These are phyloP conservation scores for Citrus unshiu DNA, from an alignment of 345 rosid genomes.

Conservation along the genomic window DNA sequence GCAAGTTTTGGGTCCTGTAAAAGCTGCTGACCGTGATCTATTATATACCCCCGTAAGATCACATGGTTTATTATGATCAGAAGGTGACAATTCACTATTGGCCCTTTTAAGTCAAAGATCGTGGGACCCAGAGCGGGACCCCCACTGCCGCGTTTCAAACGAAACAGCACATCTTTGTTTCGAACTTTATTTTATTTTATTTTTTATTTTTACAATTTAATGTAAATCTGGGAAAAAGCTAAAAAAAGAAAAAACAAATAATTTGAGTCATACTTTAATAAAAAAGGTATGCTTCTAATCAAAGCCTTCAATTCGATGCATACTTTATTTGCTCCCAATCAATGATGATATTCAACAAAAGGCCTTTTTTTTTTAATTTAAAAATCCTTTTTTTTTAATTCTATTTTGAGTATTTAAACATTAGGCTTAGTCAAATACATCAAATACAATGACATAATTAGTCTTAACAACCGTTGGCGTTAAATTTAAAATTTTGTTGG, in stretches of 20 bases:
- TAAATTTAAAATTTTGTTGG: background rate
- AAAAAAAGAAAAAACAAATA: background rate
- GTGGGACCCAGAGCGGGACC: background rate
- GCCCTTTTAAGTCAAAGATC: background rate
- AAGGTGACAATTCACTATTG: background rate
- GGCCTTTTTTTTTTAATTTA: background rate
- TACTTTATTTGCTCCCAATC: background rate
- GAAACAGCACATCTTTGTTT: background rate
- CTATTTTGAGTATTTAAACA: background rate
- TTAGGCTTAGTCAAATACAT: background rate
- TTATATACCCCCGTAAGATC: constrained; percentile 11
- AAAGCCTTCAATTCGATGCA: constrained; percentile 25
- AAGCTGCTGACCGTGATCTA: constrained; percentile 19
- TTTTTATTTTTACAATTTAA: background rate
- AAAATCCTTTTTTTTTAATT: background rate
- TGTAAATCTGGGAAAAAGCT: background rate
- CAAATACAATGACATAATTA: constrained; percentile 1
- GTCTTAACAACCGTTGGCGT: constrained; percentile 14
- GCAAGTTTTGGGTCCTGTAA: background rate
- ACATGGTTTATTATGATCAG: constrained; percentile 5
- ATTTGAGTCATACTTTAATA: constrained; percentile 18
- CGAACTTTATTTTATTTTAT: background rate
- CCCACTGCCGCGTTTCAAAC: background rate
- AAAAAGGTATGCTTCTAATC: constrained; percentile 36
- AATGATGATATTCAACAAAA: background rate